phyloP scores from a whole-genome alignment of 78 protist genomes.

The Creolimax fragrantissima region DNA sequence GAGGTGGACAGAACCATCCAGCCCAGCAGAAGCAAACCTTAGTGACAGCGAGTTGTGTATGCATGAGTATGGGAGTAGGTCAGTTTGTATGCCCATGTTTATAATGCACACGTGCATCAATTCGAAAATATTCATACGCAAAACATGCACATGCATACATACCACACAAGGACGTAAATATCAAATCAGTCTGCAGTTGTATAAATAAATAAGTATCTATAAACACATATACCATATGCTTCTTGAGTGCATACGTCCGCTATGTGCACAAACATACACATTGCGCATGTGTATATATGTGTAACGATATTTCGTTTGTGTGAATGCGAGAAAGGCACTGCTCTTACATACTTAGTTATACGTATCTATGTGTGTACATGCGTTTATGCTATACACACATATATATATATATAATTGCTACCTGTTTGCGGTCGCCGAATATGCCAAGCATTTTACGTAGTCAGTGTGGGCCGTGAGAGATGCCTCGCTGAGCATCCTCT shows the following conservation, averaged over 20 bases:
- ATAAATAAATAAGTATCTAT: neutral
- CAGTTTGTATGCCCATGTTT: neutral
- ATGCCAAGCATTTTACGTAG: no score
- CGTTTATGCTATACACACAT: no score
- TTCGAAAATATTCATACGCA: no score
- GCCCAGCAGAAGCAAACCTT: neutral
- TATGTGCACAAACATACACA: neutral
- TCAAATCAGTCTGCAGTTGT: neutral
- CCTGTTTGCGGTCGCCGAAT: no score
- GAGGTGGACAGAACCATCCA: neutral
- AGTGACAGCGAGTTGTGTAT: neutral
- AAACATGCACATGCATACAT: no score
- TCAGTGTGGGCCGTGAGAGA: no score
- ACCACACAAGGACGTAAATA: neutral
- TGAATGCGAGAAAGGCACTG: neutral
- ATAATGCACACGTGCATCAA: neutral
- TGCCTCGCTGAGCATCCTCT: no score
- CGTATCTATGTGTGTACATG: neutral
- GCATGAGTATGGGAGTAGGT: no score
- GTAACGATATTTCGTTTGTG: neutral
- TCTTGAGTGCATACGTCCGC: neutral
- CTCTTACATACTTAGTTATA: neutral
- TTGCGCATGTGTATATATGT: neutral
- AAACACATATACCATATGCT: neutral
- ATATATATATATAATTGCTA: no score